Evolutionary conservation across 2,329 filamentous ascomycete genomes (phyloP).

Genomic region (Arthroderma sp.): DNA sequence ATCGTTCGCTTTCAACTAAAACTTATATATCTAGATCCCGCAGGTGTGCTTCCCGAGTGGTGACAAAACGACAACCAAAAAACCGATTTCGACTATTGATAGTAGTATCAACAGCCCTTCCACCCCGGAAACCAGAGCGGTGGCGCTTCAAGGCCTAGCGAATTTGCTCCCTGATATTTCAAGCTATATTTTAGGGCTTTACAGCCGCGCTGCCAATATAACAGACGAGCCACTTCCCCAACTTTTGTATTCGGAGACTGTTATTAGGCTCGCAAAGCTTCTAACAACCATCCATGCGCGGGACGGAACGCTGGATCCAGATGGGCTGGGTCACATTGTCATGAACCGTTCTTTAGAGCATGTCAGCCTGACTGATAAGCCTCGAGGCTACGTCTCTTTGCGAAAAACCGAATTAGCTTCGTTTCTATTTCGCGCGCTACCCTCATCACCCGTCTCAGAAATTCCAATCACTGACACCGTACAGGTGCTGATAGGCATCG

Average conservation of each 20-base stretch:
- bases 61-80: slow-evolving; percentile 35
- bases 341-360: slow-evolving; percentile 30
- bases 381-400: slow-evolving; percentile 32
- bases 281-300: slow-evolving; percentile 38
- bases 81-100: slow-evolving; percentile 26
- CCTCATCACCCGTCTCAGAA: slow-evolving; percentile 44
- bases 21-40: slow-evolving; percentile 32
- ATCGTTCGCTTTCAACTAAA: neutral
- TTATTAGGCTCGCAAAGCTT: slow-evolving; percentile 42
- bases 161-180: slow-evolving; percentile 43
- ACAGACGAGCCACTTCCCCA: slow-evolving; percentile 41
- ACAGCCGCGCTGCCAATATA: slow-evolving; percentile 40
- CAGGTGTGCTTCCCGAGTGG: slow-evolving; percentile 38
- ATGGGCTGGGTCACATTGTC: slow-evolving; percentile 48
- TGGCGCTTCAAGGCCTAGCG: slow-evolving; percentile 38
- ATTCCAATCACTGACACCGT: slow-evolving; percentile 64
- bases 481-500: slow-evolving; percentile 70
- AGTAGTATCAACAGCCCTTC: slow-evolving; percentile 27
- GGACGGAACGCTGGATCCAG: slow-evolving; percentile 38
- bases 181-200: slow-evolving; percentile 44
- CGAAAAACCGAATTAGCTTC: slow-evolving; percentile 50
- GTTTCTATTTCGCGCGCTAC: slow-evolving; percentile 57
- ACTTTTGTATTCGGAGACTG: slow-evolving; percentile 43
- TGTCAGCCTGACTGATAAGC: slow-evolving; percentile 21
- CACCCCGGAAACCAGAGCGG: slow-evolving; percentile 34